These are phyloP conservation scores for Aristolochia californica DNA, from an alignment of 164 flowering plant species.

Conservation along the genomic window DNA sequence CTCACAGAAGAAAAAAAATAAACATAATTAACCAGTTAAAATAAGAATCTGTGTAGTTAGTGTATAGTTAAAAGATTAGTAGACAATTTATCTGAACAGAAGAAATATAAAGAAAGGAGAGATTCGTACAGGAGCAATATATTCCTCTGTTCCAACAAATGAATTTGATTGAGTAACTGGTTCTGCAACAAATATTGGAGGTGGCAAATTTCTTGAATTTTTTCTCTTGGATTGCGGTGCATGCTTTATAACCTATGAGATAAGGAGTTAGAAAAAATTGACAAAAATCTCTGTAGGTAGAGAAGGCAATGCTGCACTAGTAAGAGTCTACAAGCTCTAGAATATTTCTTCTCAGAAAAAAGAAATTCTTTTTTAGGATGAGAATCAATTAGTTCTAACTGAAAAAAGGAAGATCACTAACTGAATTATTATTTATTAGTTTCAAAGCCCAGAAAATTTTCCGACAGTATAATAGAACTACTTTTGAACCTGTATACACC, in stretches of 20 bases:
- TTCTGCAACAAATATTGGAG: constrained; percentile 82
- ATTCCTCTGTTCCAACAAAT: constrained; percentile 98
- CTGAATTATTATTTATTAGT: too few species aligned
- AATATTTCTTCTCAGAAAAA: too few species aligned
- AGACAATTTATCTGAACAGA: not conserved
- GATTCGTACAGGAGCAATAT: constrained; percentile 87
- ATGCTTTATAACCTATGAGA: constrained; percentile 52
- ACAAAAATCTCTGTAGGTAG: too few species aligned
- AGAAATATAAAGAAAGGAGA: not conserved
- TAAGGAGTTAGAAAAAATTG: not conserved
- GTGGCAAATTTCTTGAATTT: constrained; percentile 55
- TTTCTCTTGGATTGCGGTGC: constrained; percentile 34
- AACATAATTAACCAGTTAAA: not conserved
- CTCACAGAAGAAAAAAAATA: not conserved
- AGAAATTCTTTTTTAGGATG: too few species aligned
- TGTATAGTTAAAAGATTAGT: not conserved
- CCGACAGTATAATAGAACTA: too few species aligned
- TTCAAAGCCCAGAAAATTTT: too few species aligned
- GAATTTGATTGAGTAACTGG: constrained; percentile 84
- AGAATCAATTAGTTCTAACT: too few species aligned
- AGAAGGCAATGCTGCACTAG: too few species aligned
- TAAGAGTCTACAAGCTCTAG: too few species aligned
- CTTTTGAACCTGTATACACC: too few species aligned
- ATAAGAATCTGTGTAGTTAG: not conserved
- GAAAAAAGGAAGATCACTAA: too few species aligned